These are phyloP conservation scores for Ophiostoma angusticollis DNA, from an alignment of 2,329 filamentous ascomycete species.

Conservation along the genomic window DNA sequence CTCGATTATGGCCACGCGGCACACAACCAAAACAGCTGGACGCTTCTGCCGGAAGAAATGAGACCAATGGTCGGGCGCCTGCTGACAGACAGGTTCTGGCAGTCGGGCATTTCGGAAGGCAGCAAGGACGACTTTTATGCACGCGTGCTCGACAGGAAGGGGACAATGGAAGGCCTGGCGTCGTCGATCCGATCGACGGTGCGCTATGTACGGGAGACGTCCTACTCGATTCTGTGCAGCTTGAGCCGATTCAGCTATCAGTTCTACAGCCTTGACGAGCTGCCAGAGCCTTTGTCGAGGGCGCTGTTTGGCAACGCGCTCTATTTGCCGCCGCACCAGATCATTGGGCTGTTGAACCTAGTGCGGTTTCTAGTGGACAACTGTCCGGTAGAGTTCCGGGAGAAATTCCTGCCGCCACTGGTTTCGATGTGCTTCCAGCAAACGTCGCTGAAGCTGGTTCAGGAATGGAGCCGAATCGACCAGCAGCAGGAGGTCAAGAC, in stretches of 20 bases:
- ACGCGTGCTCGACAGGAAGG: conserved; percentile 75
- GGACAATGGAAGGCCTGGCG: conserved; percentile 82
- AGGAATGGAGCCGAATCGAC: conserved; percentile 73
- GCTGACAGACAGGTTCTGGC: conserved; percentile 93
- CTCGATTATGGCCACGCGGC: conserved; percentile 84
- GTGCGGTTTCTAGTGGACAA: conserved; percentile 83
- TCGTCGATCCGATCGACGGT: conserved; percentile 85
- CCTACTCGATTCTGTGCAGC: conserved; percentile 88
- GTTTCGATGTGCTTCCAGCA: conserved; percentile 71
- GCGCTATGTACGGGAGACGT: conserved; percentile 79
- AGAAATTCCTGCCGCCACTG: conserved; percentile 74
- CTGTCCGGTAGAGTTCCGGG: conserved; percentile 66
- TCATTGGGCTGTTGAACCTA: conserved; percentile 84
- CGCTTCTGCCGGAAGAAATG: conserved; percentile 61
- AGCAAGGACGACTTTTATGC: conserved; percentile 96
- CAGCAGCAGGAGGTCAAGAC: conserved; percentile 47
- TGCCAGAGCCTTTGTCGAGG: conserved; percentile 70
- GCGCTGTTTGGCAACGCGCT: conserved; percentile 74
- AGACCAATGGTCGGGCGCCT: conserved; percentile 66
- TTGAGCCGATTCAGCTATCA: conserved; percentile 76
- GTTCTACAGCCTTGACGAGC: conserved; percentile 81
- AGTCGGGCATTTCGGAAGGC: conserved; percentile 89
- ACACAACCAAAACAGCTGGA: conserved; percentile 78
- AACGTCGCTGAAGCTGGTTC: conserved; percentile 74
- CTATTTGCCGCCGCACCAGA: conserved; percentile 78